phyloP scores from a whole-genome alignment of 176 grass and related monocot genomes.

The Carex scoparia region DNA sequence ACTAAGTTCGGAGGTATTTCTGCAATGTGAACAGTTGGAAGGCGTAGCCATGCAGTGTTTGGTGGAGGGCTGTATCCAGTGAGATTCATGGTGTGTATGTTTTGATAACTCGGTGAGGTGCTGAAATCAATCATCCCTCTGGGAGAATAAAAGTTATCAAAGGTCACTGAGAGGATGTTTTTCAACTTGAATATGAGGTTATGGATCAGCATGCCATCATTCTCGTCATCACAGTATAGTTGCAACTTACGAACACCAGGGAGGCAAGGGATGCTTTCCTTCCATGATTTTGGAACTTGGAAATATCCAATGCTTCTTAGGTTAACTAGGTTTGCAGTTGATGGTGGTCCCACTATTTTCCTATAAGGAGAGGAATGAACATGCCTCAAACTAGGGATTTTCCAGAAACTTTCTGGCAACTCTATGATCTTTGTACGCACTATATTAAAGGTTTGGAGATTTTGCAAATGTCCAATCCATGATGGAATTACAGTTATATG shows the following conservation, averaged over 20 bases:
- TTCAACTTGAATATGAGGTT: not conserved
- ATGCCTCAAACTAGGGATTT: not conserved
- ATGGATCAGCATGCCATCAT: not conserved
- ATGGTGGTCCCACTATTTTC: not conserved
- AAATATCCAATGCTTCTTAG: not conserved
- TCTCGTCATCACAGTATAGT: not conserved
- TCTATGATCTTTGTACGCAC: fast-evolving
- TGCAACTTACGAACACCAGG: not conserved
- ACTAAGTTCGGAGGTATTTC: not conserved
- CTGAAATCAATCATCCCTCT: not conserved
- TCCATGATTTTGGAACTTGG: not conserved
- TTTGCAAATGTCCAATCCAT: not conserved
- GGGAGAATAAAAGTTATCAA: not conserved
- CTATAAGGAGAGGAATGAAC: fast-evolving
- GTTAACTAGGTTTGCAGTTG: not conserved
- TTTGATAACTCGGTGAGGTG: not conserved
- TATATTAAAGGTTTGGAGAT: not conserved
- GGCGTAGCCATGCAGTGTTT: too few species aligned
- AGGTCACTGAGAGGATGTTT: not conserved
- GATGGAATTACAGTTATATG: not conserved
- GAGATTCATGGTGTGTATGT: not conserved
- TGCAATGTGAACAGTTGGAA: not conserved
- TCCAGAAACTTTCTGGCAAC: not conserved
- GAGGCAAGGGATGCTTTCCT: not conserved
- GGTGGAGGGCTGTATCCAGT: not conserved